These are phyloP conservation scores for Aspergillus hancockii DNA, from an alignment of 495 filamentous ascomycete species.

Conservation along the genomic window DNA sequence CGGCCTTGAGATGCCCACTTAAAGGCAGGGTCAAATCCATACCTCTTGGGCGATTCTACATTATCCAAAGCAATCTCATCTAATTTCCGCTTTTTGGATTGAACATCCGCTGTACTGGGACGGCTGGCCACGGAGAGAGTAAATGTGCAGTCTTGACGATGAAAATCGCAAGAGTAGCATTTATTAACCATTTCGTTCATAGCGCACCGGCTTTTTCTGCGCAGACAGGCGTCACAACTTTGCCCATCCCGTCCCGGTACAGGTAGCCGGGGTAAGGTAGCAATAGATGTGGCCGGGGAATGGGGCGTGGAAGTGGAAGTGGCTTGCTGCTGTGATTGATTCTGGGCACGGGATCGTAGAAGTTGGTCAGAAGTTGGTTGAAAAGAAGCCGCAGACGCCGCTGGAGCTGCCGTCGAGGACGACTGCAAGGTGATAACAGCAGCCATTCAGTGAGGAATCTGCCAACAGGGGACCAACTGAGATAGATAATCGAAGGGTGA, in stretches of 20 bases:
- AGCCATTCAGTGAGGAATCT: slow-evolving; percentile 31
- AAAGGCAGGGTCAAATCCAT: slow-evolving; percentile 13
- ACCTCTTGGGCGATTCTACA: slow-evolving; percentile 48
- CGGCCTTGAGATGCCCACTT: slow-evolving; percentile 16
- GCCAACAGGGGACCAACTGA: slow-evolving; percentile 2
- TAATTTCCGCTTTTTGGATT: slow-evolving; percentile 72
- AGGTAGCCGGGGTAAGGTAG: slow-evolving; percentile 29
- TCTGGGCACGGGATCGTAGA: slow-evolving; percentile 29
- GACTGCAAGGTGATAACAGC: slow-evolving; percentile 50
- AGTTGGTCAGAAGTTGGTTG: slow-evolving; percentile 29
- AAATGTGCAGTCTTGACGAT: slow-evolving; percentile 57
- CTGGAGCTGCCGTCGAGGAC: slow-evolving; percentile 34
- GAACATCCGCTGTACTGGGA: slow-evolving; percentile 50
- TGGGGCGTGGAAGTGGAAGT: slow-evolving; percentile 29
- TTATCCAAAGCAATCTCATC: slow-evolving; percentile 38
- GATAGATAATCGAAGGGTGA: slow-evolving; percentile 10
- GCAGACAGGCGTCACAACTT: slow-evolving; percentile 78
- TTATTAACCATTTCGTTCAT: slow-evolving; percentile 64
- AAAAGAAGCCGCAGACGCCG: slow-evolving; percentile 25
- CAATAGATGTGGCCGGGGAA: slow-evolving; percentile 27
- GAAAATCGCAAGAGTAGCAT: slow-evolving; percentile 56
- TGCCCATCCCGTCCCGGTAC: slow-evolving; percentile 46
- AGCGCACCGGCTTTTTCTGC: slow-evolving; percentile 85
- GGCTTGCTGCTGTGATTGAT: slow-evolving; percentile 14
- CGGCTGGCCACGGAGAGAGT: slow-evolving; percentile 30